Percentiles rank a stretch among this genome's conserved stretches.
Conservation (phyloP, 495 filamentous ascomycete genomes). For the Xylaria acuta region DNA sequence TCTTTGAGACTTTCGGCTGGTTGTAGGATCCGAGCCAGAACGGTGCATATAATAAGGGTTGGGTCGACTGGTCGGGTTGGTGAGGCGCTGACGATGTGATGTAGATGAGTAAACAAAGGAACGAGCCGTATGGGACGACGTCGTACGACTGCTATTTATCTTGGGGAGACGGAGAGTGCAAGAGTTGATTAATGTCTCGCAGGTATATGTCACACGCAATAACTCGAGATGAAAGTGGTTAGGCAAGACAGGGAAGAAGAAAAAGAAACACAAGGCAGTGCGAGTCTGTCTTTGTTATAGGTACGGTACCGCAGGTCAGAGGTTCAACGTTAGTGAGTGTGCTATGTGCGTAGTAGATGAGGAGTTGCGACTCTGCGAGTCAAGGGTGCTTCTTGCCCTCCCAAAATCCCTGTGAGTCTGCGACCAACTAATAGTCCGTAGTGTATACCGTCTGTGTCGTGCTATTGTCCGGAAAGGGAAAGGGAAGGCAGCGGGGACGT, state of each 20-base stretch:
- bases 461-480: constrained; percentile 19
- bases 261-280: constrained; percentile 12
- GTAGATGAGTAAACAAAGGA: constrained; percentile 2
- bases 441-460: neutral
- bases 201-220: constrained; percentile 16
- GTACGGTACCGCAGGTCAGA: constrained; percentile 1
- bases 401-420: constrained; percentile 11
- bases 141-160: constrained; percentile 28
- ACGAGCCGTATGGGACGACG: constrained; percentile 20
- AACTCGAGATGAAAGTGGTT: constrained; percentile 22
- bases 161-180: constrained; percentile 1
- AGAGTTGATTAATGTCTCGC: constrained; percentile 9
- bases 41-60: neutral
- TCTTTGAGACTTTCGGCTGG: neutral
- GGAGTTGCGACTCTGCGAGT: constrained; percentile 3
- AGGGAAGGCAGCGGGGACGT: neutral
- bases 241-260: constrained; percentile 23
- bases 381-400: constrained; percentile 18
- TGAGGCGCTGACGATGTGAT: neutral
- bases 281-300: constrained; percentile 22
- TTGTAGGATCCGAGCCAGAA: neutral
- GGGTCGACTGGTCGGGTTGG: neutral
- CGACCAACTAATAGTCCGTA: neutral
- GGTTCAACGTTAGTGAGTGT: neutral
- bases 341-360: neutral